phyloP scores from a whole-genome alignment of 495 filamentous ascomycete genomes.

The Penicillium canescens region DNA sequence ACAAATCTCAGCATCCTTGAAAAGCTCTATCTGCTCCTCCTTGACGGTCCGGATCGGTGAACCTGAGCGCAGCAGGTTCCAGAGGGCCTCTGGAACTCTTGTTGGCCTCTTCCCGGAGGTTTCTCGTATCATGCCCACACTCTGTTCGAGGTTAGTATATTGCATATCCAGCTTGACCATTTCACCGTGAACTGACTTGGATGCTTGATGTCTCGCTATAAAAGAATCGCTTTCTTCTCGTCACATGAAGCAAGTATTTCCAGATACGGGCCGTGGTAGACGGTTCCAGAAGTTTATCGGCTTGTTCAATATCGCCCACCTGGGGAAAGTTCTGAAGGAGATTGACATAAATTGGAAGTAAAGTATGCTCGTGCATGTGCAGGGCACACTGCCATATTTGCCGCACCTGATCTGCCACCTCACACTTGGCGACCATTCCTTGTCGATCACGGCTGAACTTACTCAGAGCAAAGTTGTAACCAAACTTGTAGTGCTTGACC shows the following conservation, averaged over 20 bases:
- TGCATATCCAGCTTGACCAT: no score
- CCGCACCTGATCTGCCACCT: constrained; percentile 16
- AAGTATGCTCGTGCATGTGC: background rate
- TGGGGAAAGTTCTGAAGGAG: constrained; percentile 16
- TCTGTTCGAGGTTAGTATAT: no score
- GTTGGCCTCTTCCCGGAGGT: no score
- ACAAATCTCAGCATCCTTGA: background rate
- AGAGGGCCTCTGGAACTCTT: no score
- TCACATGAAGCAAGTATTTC: background rate
- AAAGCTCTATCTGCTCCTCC: background rate
- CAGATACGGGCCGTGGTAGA: constrained; percentile 9
- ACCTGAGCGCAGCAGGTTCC: no score
- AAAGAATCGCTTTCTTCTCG: no score
- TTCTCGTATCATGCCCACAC: no score
- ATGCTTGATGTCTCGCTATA: no score
- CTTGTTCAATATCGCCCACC: constrained; percentile 11
- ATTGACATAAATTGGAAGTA: constrained; percentile 19
- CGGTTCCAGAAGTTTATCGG: constrained; percentile 10
- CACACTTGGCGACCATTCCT: constrained; percentile 1
- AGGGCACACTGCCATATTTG: constrained; percentile 24
- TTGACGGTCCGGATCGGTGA: background rate
- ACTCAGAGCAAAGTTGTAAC: constrained; percentile 21
- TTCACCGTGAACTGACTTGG: no score
- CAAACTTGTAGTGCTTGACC: constrained; percentile 11
- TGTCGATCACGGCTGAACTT: constrained; percentile 24